Base-by-base conservation (phyloP, 2,329 filamentous ascomycete species). In the Akanthomyces dipterigenus region DNA sequence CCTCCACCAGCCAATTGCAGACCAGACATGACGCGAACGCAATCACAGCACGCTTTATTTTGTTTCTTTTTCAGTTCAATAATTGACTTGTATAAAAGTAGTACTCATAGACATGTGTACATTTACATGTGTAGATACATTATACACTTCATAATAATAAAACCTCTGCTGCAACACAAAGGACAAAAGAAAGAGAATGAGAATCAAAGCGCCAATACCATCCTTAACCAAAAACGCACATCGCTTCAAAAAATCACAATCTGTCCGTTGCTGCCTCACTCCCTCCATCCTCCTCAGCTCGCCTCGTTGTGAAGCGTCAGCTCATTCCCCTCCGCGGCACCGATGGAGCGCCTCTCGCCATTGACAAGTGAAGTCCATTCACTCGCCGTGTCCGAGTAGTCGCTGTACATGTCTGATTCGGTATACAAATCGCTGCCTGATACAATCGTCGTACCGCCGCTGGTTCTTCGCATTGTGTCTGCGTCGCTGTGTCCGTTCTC, bases 361-460 rank as follows among this genome's bases (percentile, higher is more conserved):
- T 72, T 67, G 5, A 68, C 75, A 61, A 77, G 80, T 66, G 78
- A 79, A 3, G 79, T 80, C 76, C 78, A 82, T 61, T 82, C 78
- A 63, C 79, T 82, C 31, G 70, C 73, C 28, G 70, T 72, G 46
- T 78, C 76, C n/a, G 76, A 76, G 57, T 74, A 73, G 53, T 75
- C 73, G 60, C 71, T 74, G 53, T 74, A 73, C 5, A 71, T 70
- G 43, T 78, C 76, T 20, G 72, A 72, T 31, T 72, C 72, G 6
- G 67, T 71, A 63, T 71, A 76, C 69, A 67, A 69, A 16, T 75
- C 75, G 62, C 71, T 73, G 40, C 70, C 71, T 1, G 77, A 78
- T 42, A 81, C 73, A 42, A 81, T 76, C 2, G 80, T 80, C 7
- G 78, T 81, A 45, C 77, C 79, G 12, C 76, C 71, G 65, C 80